phyloP scores from a whole-genome alignment of 2,329 filamentous ascomycete species.

The Fusarium miscanthi region DNA sequence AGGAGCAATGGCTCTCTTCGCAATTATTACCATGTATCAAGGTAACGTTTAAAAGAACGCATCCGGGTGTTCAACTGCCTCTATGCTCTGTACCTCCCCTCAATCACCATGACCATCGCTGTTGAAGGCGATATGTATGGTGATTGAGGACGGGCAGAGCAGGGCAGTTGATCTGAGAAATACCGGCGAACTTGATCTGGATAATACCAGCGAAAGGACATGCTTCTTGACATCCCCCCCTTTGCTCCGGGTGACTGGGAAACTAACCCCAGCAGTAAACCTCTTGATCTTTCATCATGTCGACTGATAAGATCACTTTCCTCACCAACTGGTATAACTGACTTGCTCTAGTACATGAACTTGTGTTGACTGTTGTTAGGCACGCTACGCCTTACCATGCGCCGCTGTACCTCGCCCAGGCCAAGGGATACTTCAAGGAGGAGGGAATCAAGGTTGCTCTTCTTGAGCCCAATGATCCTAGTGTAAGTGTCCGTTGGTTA shows the following conservation, averaged over 20 bases:
- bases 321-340: constrained; percentile 78
- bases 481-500: constrained; percentile 55
- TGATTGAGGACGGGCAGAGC: constrained; percentile 36
- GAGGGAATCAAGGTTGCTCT: constrained; percentile 82
- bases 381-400: constrained; percentile 86
- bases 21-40: constrained; percentile 51
- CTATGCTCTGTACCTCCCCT: constrained; percentile 21
- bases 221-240: constrained; percentile 69
- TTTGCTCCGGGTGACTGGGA: constrained; percentile 45
- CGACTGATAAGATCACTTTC: constrained; percentile 87
- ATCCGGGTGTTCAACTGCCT: constrained; percentile 57
- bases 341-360: constrained; percentile 6
- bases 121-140: background rate
- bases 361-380: constrained; percentile 60
- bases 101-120: background rate
- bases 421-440: constrained; percentile 79
- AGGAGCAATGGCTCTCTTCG: constrained; percentile 44
- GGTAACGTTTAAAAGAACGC: constrained; percentile 60
- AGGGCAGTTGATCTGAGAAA: constrained; percentile 71
- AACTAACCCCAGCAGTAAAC: constrained; percentile 62
- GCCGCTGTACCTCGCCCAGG: constrained; percentile 80
- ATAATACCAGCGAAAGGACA: constrained; percentile 90
- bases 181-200: constrained; percentile 88
- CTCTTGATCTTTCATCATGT: constrained; percentile 68
- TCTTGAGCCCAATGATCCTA: constrained; percentile 82